Evolutionary conservation across 768 basidiomycete genomes (phyloP), one percentile per base, ranked within the genome.

Genomic region (Kwoniella bestiolae): DNA sequence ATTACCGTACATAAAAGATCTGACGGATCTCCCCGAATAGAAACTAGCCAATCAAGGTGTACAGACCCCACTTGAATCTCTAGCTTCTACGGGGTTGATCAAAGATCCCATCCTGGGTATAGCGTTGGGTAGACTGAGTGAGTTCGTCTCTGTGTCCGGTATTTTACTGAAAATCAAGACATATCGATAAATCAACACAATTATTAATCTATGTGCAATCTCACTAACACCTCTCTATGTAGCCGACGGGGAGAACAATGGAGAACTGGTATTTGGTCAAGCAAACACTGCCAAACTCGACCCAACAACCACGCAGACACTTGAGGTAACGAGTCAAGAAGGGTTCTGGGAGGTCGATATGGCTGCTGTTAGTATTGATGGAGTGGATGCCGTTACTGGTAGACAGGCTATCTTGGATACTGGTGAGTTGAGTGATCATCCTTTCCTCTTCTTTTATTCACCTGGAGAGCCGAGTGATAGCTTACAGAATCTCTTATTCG

Each of bases 181-280:
- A n/a, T n/a, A n/a, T n/a, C n/a, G n/a, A n/a, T n/a, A n/a, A n/a
- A n/a, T n/a, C n/a, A n/a, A n/a, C n/a, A n/a, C n/a, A n/a, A n/a
- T n/a, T n/a, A n/a, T n/a, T n/a, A n/a, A n/a, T n/a, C n/a, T n/a
- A n/a, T n/a, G n/a, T n/a, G n/a, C n/a, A n/a, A n/a, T n/a, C n/a
- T n/a, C n/a, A 41, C 25, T 14, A 28, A 41, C 38, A 41, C 12
- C 11, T 41, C 5, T 35, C 26, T 28, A 55, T 31, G 6, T 58
- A 70, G 69, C 62, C 25, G 69, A 71, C 41, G 69, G 69, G 9
- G 56, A 67, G 59, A 72, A 67, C 50, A 58, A 63, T 70, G 91
- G 91, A 56, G 85, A 91, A 81, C 85, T 93, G 64, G 91, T 91
- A 7, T 90, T 94, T 68, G 92, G 91, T 34, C 89, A 85, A 12